Conservation (phyloP, 2,329 filamentous ascomycete genomes). For the Botrytis medusae region DNA sequence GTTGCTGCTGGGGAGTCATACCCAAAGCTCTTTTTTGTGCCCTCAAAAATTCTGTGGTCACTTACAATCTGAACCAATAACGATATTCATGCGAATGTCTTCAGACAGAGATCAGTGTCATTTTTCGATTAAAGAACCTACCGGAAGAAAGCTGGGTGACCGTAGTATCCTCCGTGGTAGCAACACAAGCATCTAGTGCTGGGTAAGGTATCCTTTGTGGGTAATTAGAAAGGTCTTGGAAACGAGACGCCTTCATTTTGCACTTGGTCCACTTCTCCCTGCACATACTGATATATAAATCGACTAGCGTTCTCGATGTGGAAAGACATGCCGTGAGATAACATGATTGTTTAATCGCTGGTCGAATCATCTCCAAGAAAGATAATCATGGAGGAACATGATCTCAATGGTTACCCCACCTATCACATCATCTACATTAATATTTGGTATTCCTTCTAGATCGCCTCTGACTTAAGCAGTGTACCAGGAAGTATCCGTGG, state of each 20-base stretch:
- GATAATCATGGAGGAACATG: background rate
- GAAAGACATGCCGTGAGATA: background rate
- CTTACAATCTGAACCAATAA: background rate
- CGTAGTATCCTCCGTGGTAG: background rate
- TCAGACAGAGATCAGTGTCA: no score
- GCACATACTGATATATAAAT: background rate
- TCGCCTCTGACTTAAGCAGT: background rate
- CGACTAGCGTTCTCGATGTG: background rate
- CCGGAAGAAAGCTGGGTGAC: background rate
- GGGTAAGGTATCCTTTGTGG: background rate
- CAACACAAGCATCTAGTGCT: background rate
- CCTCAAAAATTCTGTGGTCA: background rate
- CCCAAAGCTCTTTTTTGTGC: background rate
- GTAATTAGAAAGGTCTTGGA: background rate
- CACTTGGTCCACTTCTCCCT: background rate
- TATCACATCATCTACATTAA: background rate
- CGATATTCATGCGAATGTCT: background rate
- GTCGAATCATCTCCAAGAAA: background rate
- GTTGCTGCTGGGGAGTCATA: background rate
- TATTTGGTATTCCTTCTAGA: background rate
- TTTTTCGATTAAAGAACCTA: background rate
- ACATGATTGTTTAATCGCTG: background rate
- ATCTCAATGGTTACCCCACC: background rate
- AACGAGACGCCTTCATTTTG: background rate
- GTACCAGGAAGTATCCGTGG: background rate